Base-by-base conservation (phyloP, 2,329 filamentous ascomycete species). In the Ophiostoma quercus region DNA sequence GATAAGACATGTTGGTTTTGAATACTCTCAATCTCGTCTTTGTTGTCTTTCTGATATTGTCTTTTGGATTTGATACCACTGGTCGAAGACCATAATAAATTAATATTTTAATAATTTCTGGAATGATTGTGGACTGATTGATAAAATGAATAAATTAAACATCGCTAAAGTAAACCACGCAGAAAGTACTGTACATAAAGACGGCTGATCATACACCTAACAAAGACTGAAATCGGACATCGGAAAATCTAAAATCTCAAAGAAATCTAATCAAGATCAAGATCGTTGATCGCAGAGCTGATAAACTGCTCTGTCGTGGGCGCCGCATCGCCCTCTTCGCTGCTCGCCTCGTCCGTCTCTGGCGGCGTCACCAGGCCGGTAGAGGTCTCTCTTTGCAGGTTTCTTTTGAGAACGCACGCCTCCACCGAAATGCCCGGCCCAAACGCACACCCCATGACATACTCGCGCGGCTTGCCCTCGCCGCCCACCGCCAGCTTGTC, bases 401-500 rank as follows among this genome's bases (percentile, higher is more conserved):
- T 80, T 12, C 86, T 80, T 78, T 83, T 88, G 74, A 91, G 77
- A 79, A 90, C 82, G 76, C 86, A 88, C 84, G 89, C 89, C 79
- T 91, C 89, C 39, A 91, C 83, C 5, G 85, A 78, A 73, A 92
- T 87, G 0, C 89, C 89, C 0, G 89, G 89, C 0, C 89, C 89
- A 75, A 92, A 92, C 1, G 88, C 89, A 73, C 87, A 89, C 1
- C 86, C 88, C 1, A 91, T 83, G 5, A 92, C 83, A 70, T 87
- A 85, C 66, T 90, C 86, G 47, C 83, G 82, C 1, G 74, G 74
- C 65, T 66, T 47, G 19, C 79, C 79, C 1, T 83, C 83, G 0
- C 77, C 84, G 1, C 77, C 82, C 0, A 85, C 84, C 0, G 85
- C 84, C 8, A 85, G 67, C 3, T 79, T 80, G 71, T 88, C 86